Conservation (phyloP, 2,329 filamentous ascomycete species). For the Colletotrichum siamense region DNA sequence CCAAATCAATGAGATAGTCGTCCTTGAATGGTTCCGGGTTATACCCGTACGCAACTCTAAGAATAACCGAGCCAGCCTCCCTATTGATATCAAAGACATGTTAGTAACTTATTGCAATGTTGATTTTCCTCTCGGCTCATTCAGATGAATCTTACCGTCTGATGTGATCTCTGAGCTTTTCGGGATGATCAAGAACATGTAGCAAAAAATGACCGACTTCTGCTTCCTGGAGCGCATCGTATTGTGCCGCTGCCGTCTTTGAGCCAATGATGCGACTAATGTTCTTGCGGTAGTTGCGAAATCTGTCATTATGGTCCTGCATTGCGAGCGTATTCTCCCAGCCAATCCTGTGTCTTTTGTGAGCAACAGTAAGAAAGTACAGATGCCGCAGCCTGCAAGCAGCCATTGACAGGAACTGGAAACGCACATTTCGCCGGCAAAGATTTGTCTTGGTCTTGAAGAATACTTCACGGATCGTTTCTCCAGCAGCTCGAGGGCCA, state of each 20-base stretch:
- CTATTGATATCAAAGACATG: rapidly evolving
- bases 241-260: constrained; percentile 40
- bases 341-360: constrained; percentile 27
- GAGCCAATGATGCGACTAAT: constrained; percentile 50
- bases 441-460: constrained; percentile 35
- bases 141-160: constrained; percentile 36
- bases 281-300: constrained; percentile 48
- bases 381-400: background rate
- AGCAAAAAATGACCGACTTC: constrained; percentile 50
- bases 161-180: constrained; percentile 44
- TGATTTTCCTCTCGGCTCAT: background rate
- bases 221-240: constrained; percentile 45
- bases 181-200: constrained; percentile 42
- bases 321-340: constrained; percentile 41
- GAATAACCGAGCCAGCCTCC: constrained; percentile 19
- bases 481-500: constrained; percentile 43
- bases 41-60: constrained; percentile 24
- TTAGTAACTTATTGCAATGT: rapidly evolving
- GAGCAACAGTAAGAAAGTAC: background rate
- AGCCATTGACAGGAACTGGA: rapidly evolving
- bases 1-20: constrained; percentile 21
- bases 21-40: constrained; percentile 14
- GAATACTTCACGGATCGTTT: constrained; percentile 36
- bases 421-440: constrained; percentile 41
- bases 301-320: constrained; percentile 39